Evolutionary conservation across 2,329 filamentous ascomycete genomes (phyloP).

Genomic region (Sphaceloma murrayae): DNA sequence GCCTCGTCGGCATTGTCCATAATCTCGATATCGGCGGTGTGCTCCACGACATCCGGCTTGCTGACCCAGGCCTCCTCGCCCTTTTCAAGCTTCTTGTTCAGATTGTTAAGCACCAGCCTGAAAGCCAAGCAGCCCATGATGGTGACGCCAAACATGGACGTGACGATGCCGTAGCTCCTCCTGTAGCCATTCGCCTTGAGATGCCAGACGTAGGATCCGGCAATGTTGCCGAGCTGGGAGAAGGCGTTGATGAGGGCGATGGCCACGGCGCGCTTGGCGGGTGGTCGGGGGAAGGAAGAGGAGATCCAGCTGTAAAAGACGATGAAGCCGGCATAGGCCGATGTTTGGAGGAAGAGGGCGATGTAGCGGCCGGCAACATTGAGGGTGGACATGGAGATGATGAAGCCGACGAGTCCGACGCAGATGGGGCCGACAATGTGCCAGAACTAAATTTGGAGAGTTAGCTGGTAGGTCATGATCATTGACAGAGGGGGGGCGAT

Average conservation of each 20-base stretch:
- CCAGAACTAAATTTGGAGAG: too few relatives aligned
- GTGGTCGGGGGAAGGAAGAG: slow-evolving; percentile 23
- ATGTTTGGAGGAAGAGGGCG: slow-evolving; percentile 51
- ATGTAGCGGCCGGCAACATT: slow-evolving; percentile 50
- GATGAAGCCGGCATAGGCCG: slow-evolving; percentile 48
- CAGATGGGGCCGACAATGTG: slow-evolving; percentile 48
- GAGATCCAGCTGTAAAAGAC: slow-evolving; percentile 52
- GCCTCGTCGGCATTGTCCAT: slow-evolving; percentile 16
- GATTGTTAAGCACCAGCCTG: slow-evolving; percentile 19
- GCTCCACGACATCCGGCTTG: slow-evolving; percentile 20
- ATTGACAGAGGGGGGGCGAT: too few relatives aligned
- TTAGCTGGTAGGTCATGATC: not conserved
- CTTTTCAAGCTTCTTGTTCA: slow-evolving; percentile 24
- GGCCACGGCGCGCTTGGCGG: slow-evolving; percentile 25
- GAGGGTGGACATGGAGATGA: slow-evolving; percentile 51
- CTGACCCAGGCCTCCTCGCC: slow-evolving; percentile 20
- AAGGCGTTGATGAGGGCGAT: slow-evolving; percentile 26
- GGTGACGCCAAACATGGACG: slow-evolving; percentile 54
- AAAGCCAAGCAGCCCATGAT: slow-evolving; percentile 38
- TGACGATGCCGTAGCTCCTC: slow-evolving; percentile 56
- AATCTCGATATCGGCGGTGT: slow-evolving; percentile 17
- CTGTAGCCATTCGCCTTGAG: slow-evolving; percentile 51
- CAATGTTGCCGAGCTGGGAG: slow-evolving; percentile 28
- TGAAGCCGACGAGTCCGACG: slow-evolving; percentile 47
- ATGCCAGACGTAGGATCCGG: slow-evolving; percentile 55